phyloP scores from a whole-genome alignment of 2,329 filamentous ascomycete genomes.

The Tolypocladium ovalisporum region DNA sequence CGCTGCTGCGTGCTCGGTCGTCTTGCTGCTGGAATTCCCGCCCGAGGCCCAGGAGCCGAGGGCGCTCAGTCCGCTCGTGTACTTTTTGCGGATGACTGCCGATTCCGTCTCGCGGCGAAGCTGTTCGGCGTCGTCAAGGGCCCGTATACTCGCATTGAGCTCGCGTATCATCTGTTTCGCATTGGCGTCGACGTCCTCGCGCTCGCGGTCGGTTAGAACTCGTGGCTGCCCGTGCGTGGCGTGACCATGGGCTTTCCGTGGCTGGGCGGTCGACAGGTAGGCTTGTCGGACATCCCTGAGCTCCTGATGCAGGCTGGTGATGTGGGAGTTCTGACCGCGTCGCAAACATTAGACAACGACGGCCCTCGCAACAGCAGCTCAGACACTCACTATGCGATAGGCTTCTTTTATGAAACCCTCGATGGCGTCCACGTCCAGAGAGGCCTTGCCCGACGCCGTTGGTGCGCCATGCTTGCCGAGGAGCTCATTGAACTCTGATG shows the following conservation, averaged over 20 bases:
- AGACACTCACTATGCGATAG: slow-evolving; percentile 66
- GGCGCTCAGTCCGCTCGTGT: slow-evolving; percentile 51
- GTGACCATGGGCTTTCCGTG: slow-evolving; percentile 43
- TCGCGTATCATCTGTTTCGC: slow-evolving; percentile 79
- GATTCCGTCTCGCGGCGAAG: slow-evolving; percentile 67
- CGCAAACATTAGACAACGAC: background rate
- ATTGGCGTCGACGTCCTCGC: slow-evolving; percentile 78
- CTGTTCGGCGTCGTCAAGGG: slow-evolving; percentile 71
- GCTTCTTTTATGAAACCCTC: slow-evolving; percentile 91
- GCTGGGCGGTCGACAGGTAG: slow-evolving; percentile 74
- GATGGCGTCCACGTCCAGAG: slow-evolving; percentile 33
- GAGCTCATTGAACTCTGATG: slow-evolving; percentile 56
- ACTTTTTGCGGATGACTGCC: slow-evolving; percentile 61
- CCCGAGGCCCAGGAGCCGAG: slow-evolving; percentile 57
- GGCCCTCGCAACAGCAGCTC: background rate
- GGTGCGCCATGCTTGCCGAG: slow-evolving; percentile 48
- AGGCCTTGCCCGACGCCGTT: slow-evolving; percentile 32
- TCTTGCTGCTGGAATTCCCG: slow-evolving; percentile 34
- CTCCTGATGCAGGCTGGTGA: slow-evolving; percentile 67
- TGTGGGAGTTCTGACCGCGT: slow-evolving; percentile 62
- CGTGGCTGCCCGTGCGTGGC: slow-evolving; percentile 32
- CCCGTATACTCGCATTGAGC: slow-evolving; percentile 69
- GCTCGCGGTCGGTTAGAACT: slow-evolving; percentile 67
- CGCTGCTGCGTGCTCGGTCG: slow-evolving; percentile 57
- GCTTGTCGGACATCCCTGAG: slow-evolving; percentile 76